Conservation (phyloP, 106 monocot species). For the Narthecium ossifragum region DNA sequence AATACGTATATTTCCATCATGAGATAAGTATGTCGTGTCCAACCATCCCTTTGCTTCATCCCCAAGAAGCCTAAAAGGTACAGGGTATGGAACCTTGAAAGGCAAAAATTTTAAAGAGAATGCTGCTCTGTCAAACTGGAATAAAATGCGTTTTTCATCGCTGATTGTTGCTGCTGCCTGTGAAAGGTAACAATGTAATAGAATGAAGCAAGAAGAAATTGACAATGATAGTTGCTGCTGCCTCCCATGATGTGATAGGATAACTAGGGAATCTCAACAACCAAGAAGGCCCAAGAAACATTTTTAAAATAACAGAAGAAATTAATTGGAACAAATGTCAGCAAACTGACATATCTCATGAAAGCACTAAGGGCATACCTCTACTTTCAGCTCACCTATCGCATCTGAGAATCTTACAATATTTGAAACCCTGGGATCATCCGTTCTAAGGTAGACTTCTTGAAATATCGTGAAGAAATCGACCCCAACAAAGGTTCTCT, state of each 20-base stretch:
- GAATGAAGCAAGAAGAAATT: no score
- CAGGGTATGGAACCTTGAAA: conserved; percentile 96
- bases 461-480: conserved; percentile 89
- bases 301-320: no score
- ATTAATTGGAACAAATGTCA: neutral
- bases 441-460: conserved; percentile 76
- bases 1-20: conserved; percentile 79
- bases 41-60: conserved; percentile 99
- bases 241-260: no score
- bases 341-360: neutral
- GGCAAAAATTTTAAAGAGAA: conserved; percentile 94
- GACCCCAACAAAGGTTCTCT: conserved; percentile 98
- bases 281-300: no score
- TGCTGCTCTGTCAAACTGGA: conserved; percentile 87
- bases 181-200: no score
- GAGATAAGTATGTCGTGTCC: conserved; percentile 91
- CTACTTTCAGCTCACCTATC: conserved; percentile 93
- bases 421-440: conserved; percentile 87
- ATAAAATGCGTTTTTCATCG: conserved; percentile 78
- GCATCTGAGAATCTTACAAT: conserved; percentile 86
- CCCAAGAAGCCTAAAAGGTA: conserved; percentile 90
- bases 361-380: conserved; percentile 43
- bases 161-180: conserved; percentile 84
- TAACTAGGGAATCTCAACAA: no score
- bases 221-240: no score